These are phyloP conservation scores for Grigorovia jiainica DNA, from an alignment of 805 yeast genomes.

Conservation along the genomic window DNA sequence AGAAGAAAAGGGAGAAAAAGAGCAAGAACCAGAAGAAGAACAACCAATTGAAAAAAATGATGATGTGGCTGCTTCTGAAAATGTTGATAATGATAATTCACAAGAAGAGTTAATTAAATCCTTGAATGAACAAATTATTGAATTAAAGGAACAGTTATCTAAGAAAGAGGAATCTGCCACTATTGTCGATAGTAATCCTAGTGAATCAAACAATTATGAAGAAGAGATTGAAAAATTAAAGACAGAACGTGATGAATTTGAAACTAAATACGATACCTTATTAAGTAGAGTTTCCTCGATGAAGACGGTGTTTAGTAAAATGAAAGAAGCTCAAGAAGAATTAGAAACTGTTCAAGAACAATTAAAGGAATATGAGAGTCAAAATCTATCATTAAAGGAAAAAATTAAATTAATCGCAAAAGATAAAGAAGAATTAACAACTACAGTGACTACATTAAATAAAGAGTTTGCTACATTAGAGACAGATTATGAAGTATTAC, in stretches of 20 bases:
- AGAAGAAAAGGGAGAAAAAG: background rate
- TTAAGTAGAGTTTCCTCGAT: constrained; percentile 58
- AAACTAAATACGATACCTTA: constrained; percentile 34
- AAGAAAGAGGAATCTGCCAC: no score
- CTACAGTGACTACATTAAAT: constrained; percentile 30
- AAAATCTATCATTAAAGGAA: constrained; percentile 30
- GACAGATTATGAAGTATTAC: constrained; percentile 40
- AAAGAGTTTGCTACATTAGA: constrained; percentile 39
- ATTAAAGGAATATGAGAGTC: constrained; percentile 37
- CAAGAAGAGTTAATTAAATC: background rate
- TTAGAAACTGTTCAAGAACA: constrained; percentile 47
- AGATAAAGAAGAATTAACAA: constrained; percentile 28
- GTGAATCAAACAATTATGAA: background rate
- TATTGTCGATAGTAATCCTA: no score
- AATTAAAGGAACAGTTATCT: background rate
- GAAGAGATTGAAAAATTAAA: constrained; percentile 20
- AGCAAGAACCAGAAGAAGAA: background rate
- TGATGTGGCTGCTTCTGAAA: background rate
- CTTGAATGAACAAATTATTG: constrained; percentile 2
- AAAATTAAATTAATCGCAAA: constrained; percentile 26
- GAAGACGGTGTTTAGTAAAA: constrained; percentile 63
- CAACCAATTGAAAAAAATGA: background rate
- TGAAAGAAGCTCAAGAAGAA: constrained; percentile 61
- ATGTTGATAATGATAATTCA: background rate
- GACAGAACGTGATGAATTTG: background rate